Conservation (phyloP, 345 rosid species). For the Arabis hirsuta region DNA sequence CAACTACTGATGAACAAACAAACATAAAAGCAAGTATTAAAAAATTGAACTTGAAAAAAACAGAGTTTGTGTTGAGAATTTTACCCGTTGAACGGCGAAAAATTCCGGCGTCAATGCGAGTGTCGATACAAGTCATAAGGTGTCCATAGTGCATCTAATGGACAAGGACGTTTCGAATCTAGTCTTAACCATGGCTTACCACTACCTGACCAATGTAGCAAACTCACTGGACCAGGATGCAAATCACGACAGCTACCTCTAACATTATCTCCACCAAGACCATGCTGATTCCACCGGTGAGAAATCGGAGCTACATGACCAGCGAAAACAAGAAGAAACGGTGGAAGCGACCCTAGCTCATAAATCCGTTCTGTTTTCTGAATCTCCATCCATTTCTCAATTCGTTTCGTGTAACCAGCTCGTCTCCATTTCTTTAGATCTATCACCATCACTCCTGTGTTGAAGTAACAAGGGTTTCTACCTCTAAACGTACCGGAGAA, state of each 20-base stretch:
- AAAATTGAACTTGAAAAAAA: conserved; percentile 13
- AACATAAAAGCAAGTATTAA: conserved; percentile 24
- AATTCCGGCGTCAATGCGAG: conserved; percentile 38
- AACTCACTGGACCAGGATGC: conserved; percentile 78
- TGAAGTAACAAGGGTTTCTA: conserved; percentile 70
- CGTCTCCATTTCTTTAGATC: conserved; percentile 69
- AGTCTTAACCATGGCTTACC: conserved; percentile 86
- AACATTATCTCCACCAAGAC: conserved; percentile 78
- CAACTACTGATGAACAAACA: conserved; percentile 39
- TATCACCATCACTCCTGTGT: conserved; percentile 89
- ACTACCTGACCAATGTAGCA: conserved; percentile 84
- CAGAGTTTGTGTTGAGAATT: conserved; percentile 17
- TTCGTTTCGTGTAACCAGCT: conserved; percentile 63
- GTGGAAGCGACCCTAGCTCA: conserved; percentile 76
- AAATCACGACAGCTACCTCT: conserved; percentile 76
- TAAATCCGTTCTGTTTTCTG: conserved; percentile 73
- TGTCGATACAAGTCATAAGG: conserved; percentile 70
- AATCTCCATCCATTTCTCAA: conserved; percentile 86
- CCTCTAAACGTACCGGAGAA: conserved; percentile 57
- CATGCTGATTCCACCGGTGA: conserved; percentile 89
- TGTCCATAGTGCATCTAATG: conserved; percentile 67
- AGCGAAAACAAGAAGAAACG: conserved; percentile 70
- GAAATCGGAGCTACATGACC: conserved; percentile 77
- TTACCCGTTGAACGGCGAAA: conserved; percentile 23
- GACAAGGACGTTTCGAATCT: conserved; percentile 68